phyloP scores from a whole-genome alignment of 331 rosid species.

The Quercus lobata region DNA sequence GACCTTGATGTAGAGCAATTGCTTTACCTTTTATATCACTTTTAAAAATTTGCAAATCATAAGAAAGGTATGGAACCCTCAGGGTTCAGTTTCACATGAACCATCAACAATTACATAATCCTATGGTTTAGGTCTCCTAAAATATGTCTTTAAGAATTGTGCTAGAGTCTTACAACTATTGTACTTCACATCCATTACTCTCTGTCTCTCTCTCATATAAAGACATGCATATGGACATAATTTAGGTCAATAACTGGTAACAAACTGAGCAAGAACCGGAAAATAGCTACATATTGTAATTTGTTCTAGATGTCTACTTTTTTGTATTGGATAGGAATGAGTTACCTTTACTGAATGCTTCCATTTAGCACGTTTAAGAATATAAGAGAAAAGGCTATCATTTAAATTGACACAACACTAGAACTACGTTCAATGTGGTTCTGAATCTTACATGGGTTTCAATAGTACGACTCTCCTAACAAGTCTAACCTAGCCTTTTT shows the following conservation, averaged over 20 bases:
- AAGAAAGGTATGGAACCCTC: background rate
- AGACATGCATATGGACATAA: background rate
- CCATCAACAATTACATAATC: background rate
- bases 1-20: background rate
- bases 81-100: background rate
- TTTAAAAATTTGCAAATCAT: background rate
- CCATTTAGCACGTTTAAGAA: background rate
- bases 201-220: too few species aligned
- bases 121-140: background rate
- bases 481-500: background rate
- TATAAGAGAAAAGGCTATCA: background rate
- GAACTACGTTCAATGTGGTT: background rate
- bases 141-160: background rate
- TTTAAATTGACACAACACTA: slow-evolving; percentile 1
- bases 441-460: slow-evolving; percentile 1
- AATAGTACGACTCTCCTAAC: background rate
- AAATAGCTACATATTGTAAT: background rate
- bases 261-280: background rate
- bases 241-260: background rate
- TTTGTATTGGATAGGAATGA: background rate
- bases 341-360: background rate
- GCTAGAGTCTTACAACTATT: background rate
- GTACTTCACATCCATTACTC: background rate
- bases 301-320: background rate
- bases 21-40: background rate